A percentile compares a stretch with the other conserved stretches of the same genome.
Conservation (phyloP, 2,329 filamentous ascomycete genomes). For the Colletotrichum destructivum region DNA sequence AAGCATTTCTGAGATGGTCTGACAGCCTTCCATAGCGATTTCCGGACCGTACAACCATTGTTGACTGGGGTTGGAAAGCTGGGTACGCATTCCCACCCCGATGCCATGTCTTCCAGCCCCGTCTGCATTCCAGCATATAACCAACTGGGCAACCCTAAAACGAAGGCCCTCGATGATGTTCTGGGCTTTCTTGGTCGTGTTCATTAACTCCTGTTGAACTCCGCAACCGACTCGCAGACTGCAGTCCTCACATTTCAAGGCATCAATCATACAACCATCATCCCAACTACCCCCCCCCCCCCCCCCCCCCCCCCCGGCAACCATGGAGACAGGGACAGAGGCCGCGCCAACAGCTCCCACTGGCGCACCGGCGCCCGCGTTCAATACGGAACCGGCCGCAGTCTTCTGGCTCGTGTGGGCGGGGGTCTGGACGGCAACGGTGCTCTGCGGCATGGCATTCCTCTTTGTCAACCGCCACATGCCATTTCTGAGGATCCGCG, state of each 20-base stretch:
- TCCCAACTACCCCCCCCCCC: too few species aligned
- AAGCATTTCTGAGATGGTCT: conserved; percentile 19
- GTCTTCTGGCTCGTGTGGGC: conserved; percentile 59
- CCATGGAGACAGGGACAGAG: conserved; percentile 23
- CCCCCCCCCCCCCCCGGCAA: not conserved
- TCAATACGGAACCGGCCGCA: conserved; percentile 54
- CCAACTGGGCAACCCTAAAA: conserved; percentile 1
- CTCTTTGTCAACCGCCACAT: conserved; percentile 57
- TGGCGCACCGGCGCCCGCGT: conserved; percentile 15
- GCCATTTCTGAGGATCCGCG: conserved; percentile 57
- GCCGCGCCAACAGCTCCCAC: not conserved
- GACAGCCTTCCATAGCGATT: conserved; percentile 10
- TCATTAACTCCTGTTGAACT: conserved; percentile 1
- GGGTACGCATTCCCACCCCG: conserved; percentile 15
- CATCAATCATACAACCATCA: too few species aligned
- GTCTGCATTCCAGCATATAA: conserved; percentile 40
- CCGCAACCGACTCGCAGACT: not conserved
- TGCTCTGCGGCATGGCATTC: conserved; percentile 58
- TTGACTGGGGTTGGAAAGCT: not conserved
- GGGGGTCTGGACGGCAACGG: conserved; percentile 56
- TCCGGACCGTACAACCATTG: conserved; percentile 2
- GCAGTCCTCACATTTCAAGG: too few species aligned
- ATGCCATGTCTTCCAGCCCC: conserved; percentile 5
- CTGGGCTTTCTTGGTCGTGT: not conserved
- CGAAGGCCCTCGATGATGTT: not conserved